phyloP scores from a whole-genome alignment of 257 asterid species.

The Leptodermis oblonga region DNA sequence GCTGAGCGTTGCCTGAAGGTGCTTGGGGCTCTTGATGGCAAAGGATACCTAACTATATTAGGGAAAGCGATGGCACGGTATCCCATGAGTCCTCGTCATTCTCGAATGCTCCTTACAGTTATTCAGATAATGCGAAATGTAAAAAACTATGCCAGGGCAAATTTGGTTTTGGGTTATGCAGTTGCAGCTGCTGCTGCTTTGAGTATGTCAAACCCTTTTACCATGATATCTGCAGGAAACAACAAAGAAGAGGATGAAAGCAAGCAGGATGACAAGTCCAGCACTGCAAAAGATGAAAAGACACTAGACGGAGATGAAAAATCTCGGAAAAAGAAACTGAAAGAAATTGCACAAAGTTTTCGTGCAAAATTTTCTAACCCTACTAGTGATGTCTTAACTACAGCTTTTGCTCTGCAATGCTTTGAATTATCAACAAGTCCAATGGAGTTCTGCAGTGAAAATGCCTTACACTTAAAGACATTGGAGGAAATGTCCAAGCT shows the following conservation, averaged over 20 bases:
- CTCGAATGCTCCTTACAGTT: slow-evolving; percentile 93
- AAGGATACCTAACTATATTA: slow-evolving; percentile 65
- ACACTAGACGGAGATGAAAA: slow-evolving; percentile 40
- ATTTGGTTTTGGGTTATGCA: slow-evolving; percentile 75
- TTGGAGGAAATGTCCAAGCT: slow-evolving; percentile 98
- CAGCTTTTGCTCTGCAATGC: slow-evolving; percentile 69
- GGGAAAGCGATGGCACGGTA: slow-evolving; percentile 95
- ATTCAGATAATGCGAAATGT: slow-evolving; percentile 56
- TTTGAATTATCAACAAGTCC: slow-evolving; percentile 59
- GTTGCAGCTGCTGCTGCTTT: slow-evolving; percentile 88
- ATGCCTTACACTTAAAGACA: slow-evolving; percentile 64
- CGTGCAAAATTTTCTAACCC: slow-evolving; percentile 69
- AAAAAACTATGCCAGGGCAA: slow-evolving; percentile 40
- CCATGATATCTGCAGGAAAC: slow-evolving; percentile 38
- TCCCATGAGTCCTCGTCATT: slow-evolving; percentile 98
- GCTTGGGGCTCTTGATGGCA: slow-evolving; percentile 81
- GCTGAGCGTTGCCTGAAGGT: slow-evolving; percentile 82
- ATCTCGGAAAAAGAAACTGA: slow-evolving; percentile 56
- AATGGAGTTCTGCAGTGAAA: slow-evolving; percentile 48
- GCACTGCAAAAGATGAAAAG: slow-evolving; percentile 30
- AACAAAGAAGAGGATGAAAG: slow-evolving; percentile 28
- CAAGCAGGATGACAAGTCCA: slow-evolving; percentile 25
- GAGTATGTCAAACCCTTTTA: slow-evolving; percentile 75
- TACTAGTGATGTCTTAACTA: slow-evolving; percentile 68
- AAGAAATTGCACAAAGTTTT: slow-evolving; percentile 49